Evolutionary conservation across 805 yeast species (phyloP).

Genomic region (Cyberlindnera suaveolens): DNA sequence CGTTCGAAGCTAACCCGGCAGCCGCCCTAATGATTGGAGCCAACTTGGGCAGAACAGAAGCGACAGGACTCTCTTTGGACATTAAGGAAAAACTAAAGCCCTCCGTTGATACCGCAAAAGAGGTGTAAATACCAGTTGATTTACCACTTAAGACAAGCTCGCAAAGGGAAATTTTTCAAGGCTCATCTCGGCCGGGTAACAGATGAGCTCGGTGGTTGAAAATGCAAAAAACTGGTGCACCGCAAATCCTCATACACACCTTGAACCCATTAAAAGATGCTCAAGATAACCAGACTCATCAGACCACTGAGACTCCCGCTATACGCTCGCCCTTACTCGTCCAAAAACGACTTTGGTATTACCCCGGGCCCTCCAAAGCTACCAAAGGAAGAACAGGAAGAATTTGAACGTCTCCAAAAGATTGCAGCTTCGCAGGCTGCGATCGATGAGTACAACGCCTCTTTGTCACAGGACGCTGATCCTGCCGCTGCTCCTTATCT

Average conservation of each 20-base stretch:
- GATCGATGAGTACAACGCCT: slow-evolving; percentile 64
- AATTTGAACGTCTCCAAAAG: slow-evolving; percentile 80
- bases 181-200: background rate
- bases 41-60: slow-evolving; percentile 35
- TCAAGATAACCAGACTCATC: background rate
- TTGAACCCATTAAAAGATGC: background rate
- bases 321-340: slow-evolving; percentile 14
- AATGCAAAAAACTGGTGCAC: background rate
- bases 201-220: background rate
- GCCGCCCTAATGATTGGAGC: slow-evolving; percentile 59
- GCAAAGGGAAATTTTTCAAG: background rate
- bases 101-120: too few species aligned
- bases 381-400: slow-evolving; percentile 80
- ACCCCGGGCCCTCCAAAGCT: slow-evolving; percentile 57
- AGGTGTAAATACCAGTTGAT: too few species aligned
- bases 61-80: background rate
- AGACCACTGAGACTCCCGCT: background rate
- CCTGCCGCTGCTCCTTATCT: slow-evolving; percentile 29
- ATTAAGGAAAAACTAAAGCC: too few species aligned
- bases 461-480: slow-evolving; percentile 30
- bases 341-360: slow-evolving; percentile 17
- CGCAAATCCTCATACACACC: background rate
- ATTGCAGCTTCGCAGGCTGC: slow-evolving; percentile 76
- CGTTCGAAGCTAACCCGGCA: slow-evolving; percentile 67
- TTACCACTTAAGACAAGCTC: too few species aligned